Base-by-base conservation (phyloP, 192 early-diverging fungal species). In the Nowakowskiella sp. region DNA sequence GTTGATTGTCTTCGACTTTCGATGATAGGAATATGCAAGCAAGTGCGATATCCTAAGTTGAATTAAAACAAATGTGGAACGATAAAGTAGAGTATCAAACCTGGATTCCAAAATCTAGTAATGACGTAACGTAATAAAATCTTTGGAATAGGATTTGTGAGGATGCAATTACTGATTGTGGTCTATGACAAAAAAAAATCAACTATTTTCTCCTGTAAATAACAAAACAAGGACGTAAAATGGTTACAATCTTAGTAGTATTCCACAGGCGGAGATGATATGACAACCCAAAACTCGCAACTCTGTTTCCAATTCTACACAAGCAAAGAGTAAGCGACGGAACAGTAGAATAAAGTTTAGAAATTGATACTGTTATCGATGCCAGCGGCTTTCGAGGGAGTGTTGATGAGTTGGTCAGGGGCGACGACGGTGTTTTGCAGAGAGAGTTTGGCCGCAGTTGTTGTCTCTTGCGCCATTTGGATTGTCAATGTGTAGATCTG, bases 101-200 rank as follows among this genome's bases (percentile, higher is more conserved):
- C 58, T 74, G 46, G 49, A 93, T 58, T 4, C 79, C 66, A 63
- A 86, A 86, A 29, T 85, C 61, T 39, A 72, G 78, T n/a, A 92
- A 60, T 1, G 87, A 79, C 0, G 87, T 81, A 31, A 87, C 55
- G 47, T 77, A 89, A 65, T 84, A 99, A 81, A 96, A 96, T 0
- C 94, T 85, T 45, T 94, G 89, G 27, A 97, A 84, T 31, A 99
- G 69, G 0, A 92, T 85, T 62, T 97, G 92, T 1, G 92, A 91
- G 31, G 90, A 94, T n/a, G 92, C 92, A 77, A 92, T 88, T 1
- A 89, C 85, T 7, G 85, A 84, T 47, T 99, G 95, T 4, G 94
- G 91, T 16, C 92, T 91, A 62, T 58, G 39, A 19, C 6, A 6
- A 29, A 22, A 31, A 1, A 27, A 31, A 49, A 2, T 39, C 2